Percentiles rank a stretch among this genome's conserved stretches.
phyloP scores from a whole-genome alignment of 352 stramenopile species.

The Globisporangium cederbergense region DNA sequence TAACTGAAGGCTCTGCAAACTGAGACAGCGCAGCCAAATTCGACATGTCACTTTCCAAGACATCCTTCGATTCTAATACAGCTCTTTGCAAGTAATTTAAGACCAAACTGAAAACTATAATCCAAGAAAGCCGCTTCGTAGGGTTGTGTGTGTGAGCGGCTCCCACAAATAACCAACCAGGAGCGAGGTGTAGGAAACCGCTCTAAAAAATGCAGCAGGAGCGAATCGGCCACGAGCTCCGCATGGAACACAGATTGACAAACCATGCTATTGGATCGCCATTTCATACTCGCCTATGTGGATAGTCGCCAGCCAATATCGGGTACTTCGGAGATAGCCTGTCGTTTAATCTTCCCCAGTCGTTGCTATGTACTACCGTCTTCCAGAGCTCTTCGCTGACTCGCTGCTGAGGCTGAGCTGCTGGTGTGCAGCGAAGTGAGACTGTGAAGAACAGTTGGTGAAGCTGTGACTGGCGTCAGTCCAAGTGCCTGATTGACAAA shows the following conservation, averaged over 20 bases:
- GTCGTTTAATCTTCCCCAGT: no score
- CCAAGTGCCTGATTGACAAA: background rate
- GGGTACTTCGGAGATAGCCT: no score
- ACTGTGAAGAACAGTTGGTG: background rate
- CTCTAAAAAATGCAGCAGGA: no score
- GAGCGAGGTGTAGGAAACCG: no score
- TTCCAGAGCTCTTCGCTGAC: background rate
- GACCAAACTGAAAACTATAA: background rate
- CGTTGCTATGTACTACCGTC: no score
- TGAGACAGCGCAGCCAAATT: background rate
- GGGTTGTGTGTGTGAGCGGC: background rate
- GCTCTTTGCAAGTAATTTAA: background rate
- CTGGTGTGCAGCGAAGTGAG: background rate
- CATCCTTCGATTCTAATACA: background rate
- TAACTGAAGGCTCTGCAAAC: background rate
- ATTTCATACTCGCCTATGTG: no score
- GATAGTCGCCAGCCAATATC: no score
- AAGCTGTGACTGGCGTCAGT: background rate
- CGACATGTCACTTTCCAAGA: background rate
- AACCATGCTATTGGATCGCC: no score
- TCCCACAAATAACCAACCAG: no score
- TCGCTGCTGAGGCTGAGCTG: background rate
- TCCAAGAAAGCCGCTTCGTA: conserved; percentile 1
- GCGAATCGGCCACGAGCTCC: no score
- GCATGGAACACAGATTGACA: no score